Evolutionary conservation across 306 rosid species (phyloP), one percentile per base, ranked within the genome.

Genomic region (Trifolium subterraneum): DNA sequence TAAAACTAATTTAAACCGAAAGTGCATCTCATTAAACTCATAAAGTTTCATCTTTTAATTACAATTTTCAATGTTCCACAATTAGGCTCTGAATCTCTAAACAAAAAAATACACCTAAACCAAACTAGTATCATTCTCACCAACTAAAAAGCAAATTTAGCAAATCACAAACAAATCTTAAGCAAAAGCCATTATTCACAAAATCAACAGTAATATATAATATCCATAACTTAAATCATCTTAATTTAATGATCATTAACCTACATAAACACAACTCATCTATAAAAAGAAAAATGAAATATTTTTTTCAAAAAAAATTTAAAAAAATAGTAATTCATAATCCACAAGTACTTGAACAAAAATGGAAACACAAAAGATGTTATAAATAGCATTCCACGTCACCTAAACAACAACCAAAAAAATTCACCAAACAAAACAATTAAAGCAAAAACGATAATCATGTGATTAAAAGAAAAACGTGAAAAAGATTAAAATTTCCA

Each of bases 361-460:
- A 41, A 81, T 16, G 56, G 83, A 78, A 84, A 78, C 80, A 33
- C 38, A 44, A 61, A 58, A 75, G 39, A 56, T 22, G 52, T 41
- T 47, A 83, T 27, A 79, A 74, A 61, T 69, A 81, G 78, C 25
- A 77, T 27, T 20, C 42, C 47, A 79, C 82, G 83, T 64, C 38
- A 79, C 79, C 22, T 56, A 70, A 72, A 9, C 31, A 74, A 15
- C 35, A 52, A 27, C 54, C 44, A 48, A 41, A 76, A 76, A 19
- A 51, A 67, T 61, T 20, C 66, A 68, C n/a, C 42, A 38, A 73
- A 54, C 76, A 51, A 4, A 56, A 23, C 33, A 42, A 76, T 74
- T 61, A 80, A 80, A 80, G 72, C 72, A 51, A 58, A 67, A 45
- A 66, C 71, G 71, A 66, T n/a, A 36, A 75, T 69, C 84, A 70